Base-by-base conservation (phyloP, 2,329 filamentous ascomycete species). In the Ophiostoma montium region DNA sequence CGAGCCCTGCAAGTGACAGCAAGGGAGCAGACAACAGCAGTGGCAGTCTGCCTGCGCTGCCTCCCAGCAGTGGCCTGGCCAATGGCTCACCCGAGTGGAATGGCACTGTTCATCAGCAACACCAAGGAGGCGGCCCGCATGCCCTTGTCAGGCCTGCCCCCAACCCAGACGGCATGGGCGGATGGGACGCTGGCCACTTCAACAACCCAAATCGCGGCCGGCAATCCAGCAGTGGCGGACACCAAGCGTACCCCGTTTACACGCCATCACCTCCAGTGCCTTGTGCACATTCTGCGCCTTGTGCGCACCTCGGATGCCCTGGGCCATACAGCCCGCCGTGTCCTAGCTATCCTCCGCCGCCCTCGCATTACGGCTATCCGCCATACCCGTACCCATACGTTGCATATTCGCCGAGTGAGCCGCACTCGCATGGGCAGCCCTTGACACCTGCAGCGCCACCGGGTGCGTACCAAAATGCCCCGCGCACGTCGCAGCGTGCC, bases 31-130 rank as follows among this genome's bases (percentile, higher is more conserved):
- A 46, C 6, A 5, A 35, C 10, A 27, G 5, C 15, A 35, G 18
- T 27, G 43, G 19, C 12, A 16, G 15, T 9, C 45, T 51, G 27
- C 49, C 45, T 38, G 49, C 49, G 1, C 46, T 51, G 15, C 49
- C 49, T 15, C 16, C 49, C 5, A 45, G 19, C 19, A 6, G 45
- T 12, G 45, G 45, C 7, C 23, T 23, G 8, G 44, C 35, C 13
- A 15, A 16, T 3, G 30, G 18, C 13, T 33, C 42, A 3, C 13
- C 43, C 15, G 39, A 23, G n/a, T 42, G 39, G 39, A 27, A 30
- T 16, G 23, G 23, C 5, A 18, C 30, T 8, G 23, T 21, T 9
- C 39, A 42, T 15, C 39, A 42, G 13, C 31, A 30, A 30, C 42
- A 44, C 16, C 31, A 19, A 15, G 27, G 11, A n/a, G 3, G 6